Percentiles rank a stretch among this genome's conserved stretches.
phyloP scores from a whole-genome alignment of 805 yeast genomes.

The Saccharomycopsis sp. region DNA sequence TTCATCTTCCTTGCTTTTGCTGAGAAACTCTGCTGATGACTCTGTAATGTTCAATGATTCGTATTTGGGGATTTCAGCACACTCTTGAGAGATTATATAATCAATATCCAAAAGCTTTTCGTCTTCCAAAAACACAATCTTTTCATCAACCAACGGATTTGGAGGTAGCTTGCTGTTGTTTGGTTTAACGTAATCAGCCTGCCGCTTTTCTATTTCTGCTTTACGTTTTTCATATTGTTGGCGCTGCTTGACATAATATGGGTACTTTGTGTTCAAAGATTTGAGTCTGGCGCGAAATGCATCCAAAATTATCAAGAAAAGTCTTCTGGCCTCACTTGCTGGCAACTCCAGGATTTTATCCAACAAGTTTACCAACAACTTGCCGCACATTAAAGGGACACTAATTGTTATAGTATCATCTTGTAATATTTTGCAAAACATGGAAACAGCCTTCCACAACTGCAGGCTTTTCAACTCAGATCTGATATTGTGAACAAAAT shows the following conservation, averaged over 20 bases:
- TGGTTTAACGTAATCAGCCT: constrained; percentile 89
- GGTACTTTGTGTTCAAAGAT: constrained; percentile 63
- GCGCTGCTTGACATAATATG: constrained; percentile 56
- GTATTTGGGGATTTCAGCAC: constrained; percentile 23
- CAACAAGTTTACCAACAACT: constrained; percentile 74
- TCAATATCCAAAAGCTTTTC: constrained; percentile 32
- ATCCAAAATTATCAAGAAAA: constrained; percentile 77
- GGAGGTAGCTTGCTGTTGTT: constrained; percentile 33
- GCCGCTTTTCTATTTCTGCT: constrained; percentile 63
- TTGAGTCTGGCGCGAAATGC: constrained; percentile 78
- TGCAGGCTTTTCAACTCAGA: constrained; percentile 73
- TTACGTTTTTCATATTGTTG: constrained; percentile 40
- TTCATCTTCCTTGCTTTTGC: constrained; percentile 22
- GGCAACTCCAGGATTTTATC: constrained; percentile 79
- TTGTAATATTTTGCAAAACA: constrained; percentile 70
- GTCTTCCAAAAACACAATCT: constrained; percentile 5
- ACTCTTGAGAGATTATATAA: constrained; percentile 27
- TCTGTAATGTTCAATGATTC: not conserved
- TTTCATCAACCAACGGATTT: constrained; percentile 19
- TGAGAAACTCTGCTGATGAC: not conserved
- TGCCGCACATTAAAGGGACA: constrained; percentile 95
- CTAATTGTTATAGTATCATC: constrained; percentile 78
- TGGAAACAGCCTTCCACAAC: constrained; percentile 77
- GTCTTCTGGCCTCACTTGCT: constrained; percentile 59
- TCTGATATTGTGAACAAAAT: constrained; percentile 86